A percentile compares a stretch with the other conserved stretches of the same genome.
Conservation (phyloP, 2,329 filamentous ascomycete genomes). For the Epichloe sylvatica region DNA sequence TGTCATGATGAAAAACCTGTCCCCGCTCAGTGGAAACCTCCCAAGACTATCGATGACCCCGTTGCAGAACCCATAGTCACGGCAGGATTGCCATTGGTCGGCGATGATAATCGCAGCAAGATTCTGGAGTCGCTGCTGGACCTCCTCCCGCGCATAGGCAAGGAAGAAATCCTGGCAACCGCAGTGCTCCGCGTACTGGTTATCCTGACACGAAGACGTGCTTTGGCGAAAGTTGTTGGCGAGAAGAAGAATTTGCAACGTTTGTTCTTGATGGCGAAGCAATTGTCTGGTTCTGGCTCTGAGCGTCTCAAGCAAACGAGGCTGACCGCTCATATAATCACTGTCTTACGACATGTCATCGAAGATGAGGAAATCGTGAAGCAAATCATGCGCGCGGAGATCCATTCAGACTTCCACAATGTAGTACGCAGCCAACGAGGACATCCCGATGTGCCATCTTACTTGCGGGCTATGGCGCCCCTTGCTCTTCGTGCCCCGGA, state of each 20-base stretch:
- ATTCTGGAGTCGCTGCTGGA: constrained; percentile 70
- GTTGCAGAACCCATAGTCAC: constrained; percentile 42
- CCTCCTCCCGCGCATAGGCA: constrained; percentile 72
- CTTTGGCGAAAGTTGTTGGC: constrained; percentile 60
- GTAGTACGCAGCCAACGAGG: constrained; percentile 35
- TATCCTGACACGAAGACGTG: constrained; percentile 68
- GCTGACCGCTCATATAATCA: constrained; percentile 53
- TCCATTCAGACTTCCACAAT: constrained; percentile 60
- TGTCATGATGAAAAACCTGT: constrained; percentile 74
- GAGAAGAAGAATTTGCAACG: constrained; percentile 82
- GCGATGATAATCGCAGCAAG: constrained; percentile 48
- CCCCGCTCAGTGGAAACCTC: constrained; percentile 55
- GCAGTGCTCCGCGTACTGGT: constrained; percentile 74
- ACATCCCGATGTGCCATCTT: constrained; percentile 52
- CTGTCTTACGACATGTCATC: constrained; percentile 80
- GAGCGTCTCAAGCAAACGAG: constrained; percentile 49
- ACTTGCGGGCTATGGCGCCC: constrained; percentile 65
- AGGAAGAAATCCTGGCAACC: constrained; percentile 71
- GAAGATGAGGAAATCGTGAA: constrained; percentile 86
- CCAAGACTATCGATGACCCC: constrained; percentile 34
- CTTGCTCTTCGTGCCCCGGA: constrained; percentile 69
- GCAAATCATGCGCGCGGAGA: constrained; percentile 84
- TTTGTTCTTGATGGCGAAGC: constrained; percentile 89
- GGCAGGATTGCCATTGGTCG: constrained; percentile 43
- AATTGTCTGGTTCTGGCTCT: constrained; percentile 67